Conservation (phyloP, 2,329 filamentous ascomycete species). For the Fusarium avenaceum region DNA sequence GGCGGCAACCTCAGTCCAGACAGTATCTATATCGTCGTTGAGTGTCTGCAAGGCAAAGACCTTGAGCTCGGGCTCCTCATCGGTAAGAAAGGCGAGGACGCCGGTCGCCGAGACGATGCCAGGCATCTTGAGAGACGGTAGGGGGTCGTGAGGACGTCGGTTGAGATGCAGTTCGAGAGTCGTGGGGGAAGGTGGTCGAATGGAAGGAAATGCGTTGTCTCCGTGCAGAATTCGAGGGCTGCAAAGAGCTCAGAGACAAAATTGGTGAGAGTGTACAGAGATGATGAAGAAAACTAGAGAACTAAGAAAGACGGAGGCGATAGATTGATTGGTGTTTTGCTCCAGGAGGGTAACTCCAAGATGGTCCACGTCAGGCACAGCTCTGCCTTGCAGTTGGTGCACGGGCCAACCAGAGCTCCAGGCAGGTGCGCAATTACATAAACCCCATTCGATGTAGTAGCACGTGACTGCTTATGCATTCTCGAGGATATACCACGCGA, state of each 20-base stretch:
- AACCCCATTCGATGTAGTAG: background rate
- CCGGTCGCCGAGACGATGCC: constrained; percentile 94
- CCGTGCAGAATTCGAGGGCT: constrained; percentile 45
- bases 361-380: constrained; percentile 63
- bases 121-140: constrained; percentile 74
- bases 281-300: constrained; percentile 28
- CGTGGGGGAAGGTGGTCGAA: constrained; percentile 30
- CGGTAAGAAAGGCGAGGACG: constrained; percentile 93
- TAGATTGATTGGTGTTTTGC: constrained; percentile 50
- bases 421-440: constrained; percentile 45
- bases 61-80: constrained; percentile 94
- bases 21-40: constrained; percentile 95
- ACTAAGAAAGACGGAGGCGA: constrained; percentile 33
- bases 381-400: constrained; percentile 55
- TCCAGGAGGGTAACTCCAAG: constrained; percentile 49
- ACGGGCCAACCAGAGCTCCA: constrained; percentile 48
- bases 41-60: constrained; percentile 94
- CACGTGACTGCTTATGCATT: constrained; percentile 26
- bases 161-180: constrained; percentile 39
- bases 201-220: constrained; percentile 31
- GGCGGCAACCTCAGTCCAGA: constrained; percentile 97
- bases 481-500: constrained; percentile 7
- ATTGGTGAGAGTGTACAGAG: constrained; percentile 11
- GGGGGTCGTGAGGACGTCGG: constrained; percentile 40
- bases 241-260: constrained; percentile 27